These are phyloP conservation scores for Populus ilicifolia DNA, from an alignment of 345 rosid genomes.

Conservation along the genomic window DNA sequence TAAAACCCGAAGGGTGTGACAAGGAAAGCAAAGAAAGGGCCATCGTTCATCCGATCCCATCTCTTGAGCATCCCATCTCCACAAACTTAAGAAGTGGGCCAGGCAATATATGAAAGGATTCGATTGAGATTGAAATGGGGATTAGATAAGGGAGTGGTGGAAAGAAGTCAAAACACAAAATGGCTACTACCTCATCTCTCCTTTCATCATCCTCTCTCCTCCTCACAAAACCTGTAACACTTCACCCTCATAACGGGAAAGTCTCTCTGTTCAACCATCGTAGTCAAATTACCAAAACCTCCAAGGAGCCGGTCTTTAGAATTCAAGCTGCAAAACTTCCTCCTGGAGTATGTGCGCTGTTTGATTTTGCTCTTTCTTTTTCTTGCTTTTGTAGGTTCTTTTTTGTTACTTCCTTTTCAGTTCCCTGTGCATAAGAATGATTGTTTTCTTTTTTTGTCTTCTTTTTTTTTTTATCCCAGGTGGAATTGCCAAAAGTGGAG, in stretches of 20 bases:
- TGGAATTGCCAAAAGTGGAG: conserved; percentile 65
- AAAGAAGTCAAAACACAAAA: not conserved
- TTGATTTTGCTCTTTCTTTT: not conserved
- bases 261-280: conserved; percentile 10
- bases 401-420: not conserved
- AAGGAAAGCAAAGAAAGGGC: no score
- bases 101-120: no score
- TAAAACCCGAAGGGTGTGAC: no score
- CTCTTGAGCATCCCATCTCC: no score
- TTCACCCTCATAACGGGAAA: conserved; percentile 20
- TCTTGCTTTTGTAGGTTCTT: not conserved
- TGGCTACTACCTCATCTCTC: conserved; percentile 27
- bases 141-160: no score
- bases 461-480: conserved; percentile 24
- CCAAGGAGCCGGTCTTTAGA: conserved; percentile 26
- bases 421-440: not conserved
- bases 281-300: conserved; percentile 2
- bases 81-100: no score
- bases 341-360: conserved; percentile 39
- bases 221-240: conserved; percentile 11
- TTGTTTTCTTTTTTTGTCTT: not conserved
- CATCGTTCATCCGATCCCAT: no score
- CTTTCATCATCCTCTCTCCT: conserved; percentile 29
- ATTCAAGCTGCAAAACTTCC: conserved; percentile 66
- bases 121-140: no score